Conservation (phyloP, 441 rosid species). For the Cnidoscolus chayamansa region DNA sequence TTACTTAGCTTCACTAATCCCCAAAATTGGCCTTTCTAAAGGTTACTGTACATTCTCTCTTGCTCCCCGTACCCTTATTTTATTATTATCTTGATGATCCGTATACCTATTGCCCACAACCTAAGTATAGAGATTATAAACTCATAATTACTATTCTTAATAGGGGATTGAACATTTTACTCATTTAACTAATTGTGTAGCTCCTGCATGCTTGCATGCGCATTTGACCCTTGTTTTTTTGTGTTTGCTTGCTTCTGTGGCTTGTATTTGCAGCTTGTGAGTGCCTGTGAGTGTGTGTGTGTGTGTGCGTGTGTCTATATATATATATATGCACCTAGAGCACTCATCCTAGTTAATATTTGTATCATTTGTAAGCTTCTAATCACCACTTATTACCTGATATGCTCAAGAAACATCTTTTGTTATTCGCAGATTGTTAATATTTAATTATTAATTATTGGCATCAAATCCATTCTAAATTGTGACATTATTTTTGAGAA, state of each 20-base stretch:
- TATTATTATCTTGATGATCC: slow-evolving; percentile 9
- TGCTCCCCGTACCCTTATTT: background rate
- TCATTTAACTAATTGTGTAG: slow-evolving; percentile 27
- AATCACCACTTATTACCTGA: no score
- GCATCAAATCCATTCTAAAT: no score
- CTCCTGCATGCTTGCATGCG: slow-evolving; percentile 68
- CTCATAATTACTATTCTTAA: slow-evolving; percentile 41
- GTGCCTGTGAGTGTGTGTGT: no score
- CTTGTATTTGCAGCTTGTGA: background rate
- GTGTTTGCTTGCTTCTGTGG: slow-evolving; percentile 24
- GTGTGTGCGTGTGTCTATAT: no score
- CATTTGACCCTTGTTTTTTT: slow-evolving; percentile 42
- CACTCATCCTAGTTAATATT: no score
- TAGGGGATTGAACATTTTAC: slow-evolving; percentile 26
- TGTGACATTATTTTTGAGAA: no score
- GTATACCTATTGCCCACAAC: slow-evolving; percentile 45
- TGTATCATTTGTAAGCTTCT: no score
- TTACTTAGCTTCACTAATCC: slow-evolving; percentile 28
- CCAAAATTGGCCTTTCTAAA: slow-evolving; percentile 33
- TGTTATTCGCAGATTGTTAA: no score
- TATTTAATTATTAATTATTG: no score
- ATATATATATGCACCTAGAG: no score
- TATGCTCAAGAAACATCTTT: no score
- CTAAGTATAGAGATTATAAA: slow-evolving; percentile 53
- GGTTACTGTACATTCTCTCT: background rate